Evolutionary conservation across 768 basidiomycete species (phyloP).

Genomic region (Erythrobasidium yunnanense): DNA sequence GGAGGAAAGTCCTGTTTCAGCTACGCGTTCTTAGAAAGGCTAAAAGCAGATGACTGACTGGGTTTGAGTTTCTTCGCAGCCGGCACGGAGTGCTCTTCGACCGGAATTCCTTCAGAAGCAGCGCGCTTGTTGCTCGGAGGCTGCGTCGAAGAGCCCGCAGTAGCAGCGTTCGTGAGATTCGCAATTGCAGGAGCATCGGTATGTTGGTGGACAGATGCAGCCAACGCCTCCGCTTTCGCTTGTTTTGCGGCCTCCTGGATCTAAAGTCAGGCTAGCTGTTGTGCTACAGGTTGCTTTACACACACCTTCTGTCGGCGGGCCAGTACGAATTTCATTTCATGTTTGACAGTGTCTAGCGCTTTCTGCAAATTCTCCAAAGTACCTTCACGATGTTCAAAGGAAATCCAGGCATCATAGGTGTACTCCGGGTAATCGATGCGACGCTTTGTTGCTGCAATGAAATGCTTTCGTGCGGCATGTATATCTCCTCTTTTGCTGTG

Average conservation of each 20-base stretch:
- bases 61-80: no score
- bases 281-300: background rate
- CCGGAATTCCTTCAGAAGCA: no score
- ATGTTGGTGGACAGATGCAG: no score
- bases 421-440: constrained; percentile 86
- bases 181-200: background rate
- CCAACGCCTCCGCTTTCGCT: background rate
- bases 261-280: background rate
- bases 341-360: constrained; percentile 32
- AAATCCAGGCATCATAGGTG: constrained; percentile 76
- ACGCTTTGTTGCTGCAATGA: constrained; percentile 52
- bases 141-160: background rate
- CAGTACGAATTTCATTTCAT: constrained; percentile 53
- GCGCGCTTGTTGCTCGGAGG: background rate
- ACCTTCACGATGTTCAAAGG: constrained; percentile 79
- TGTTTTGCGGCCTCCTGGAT: constrained; percentile 44
- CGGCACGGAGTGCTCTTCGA: no score
- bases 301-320: constrained; percentile 55
- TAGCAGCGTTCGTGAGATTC: background rate
- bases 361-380: constrained; percentile 48
- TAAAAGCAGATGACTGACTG: no score
- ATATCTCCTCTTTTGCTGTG: constrained; percentile 39
- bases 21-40: no score
- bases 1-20: no score
- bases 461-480: constrained; percentile 57